Base-by-base conservation (phyloP, 805 yeast species). In the Candida peoriensis region DNA sequence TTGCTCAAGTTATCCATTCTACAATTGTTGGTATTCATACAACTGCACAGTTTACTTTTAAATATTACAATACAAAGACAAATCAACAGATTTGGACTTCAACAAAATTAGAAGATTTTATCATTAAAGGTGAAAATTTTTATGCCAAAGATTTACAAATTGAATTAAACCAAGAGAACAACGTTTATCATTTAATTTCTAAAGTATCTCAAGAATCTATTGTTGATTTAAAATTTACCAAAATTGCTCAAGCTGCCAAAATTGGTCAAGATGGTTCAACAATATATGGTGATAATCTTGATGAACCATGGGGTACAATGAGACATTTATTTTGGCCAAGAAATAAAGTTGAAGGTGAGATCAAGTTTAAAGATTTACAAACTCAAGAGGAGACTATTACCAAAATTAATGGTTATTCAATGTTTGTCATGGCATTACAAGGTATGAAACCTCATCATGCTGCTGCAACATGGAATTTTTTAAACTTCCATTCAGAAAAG, bases 371-470 rank as follows among this genome's bases (percentile, higher is more conserved):
- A 59, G 45, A 61, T 60, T 41, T 44, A 52, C 15, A 29, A n/a
- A 3, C 39, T 4, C 41, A 36, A 14, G 38, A 41, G 20, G 42
- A 44, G 20, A 37, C 46, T 27, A 43, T 51, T 4, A 50, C 68
- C 32, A 66, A 60, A 20, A 47, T 64, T 29, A 46, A 52, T 20
- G 57, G 56, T 19, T 48, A 41, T 13, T 71, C 87, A 32, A 83
- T 93, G 95, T 89, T 78, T 55, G 96, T 90, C 35, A 81, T 85
- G 90, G 98, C 98, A 6, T 66, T 87, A 48, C 98, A 93, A 67
- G 97, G 97, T 42, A 89, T 93, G 97, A 93, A 93, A 62, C 98
- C 98, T 8, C 97, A 93, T 61, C 98, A 93, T 63, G 96, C 97
- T 23, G 98, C 98, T 37, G 86, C 95, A 42, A 64, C 87, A 16